Evolutionary conservation across 306 rosid species (phyloP).

Genomic region (Trifolium repens): DNA sequence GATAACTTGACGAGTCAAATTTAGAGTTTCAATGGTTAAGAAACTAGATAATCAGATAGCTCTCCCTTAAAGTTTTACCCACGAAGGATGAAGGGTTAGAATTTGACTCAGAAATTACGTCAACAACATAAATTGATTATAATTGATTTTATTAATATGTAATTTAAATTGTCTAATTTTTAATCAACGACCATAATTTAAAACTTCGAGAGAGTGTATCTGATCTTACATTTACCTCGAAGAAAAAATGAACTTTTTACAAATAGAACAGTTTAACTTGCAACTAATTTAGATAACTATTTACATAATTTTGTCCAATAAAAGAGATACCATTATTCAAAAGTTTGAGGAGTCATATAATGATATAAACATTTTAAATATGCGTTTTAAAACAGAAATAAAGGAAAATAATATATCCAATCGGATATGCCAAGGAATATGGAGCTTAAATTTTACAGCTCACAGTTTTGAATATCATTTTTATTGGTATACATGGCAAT

Average conservation of each 20-base stretch:
- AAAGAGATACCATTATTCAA: neutral
- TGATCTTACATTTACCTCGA: neutral
- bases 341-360: neutral
- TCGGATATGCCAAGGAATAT: neutral
- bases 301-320: neutral
- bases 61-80: too few species aligned
- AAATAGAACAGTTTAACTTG: neutral
- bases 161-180: too few species aligned
- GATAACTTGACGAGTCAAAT: too few species aligned
- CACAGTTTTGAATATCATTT: slow-evolving; percentile 30
- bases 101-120: too few species aligned
- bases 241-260: neutral
- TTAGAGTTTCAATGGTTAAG: too few species aligned
- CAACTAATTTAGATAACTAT: neutral
- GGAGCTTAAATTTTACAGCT: slow-evolving; percentile 44
- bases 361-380: neutral
- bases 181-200: too few species aligned
- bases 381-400: neutral
- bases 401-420: neutral
- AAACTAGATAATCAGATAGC: too few species aligned
- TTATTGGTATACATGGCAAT: neutral
- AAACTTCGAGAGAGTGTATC: too few species aligned
- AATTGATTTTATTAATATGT: too few species aligned
- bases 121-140: too few species aligned
- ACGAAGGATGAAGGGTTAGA: too few species aligned